phyloP scores from a whole-genome alignment of 495 filamentous ascomycete genomes.

The Echria macrotheca region DNA sequence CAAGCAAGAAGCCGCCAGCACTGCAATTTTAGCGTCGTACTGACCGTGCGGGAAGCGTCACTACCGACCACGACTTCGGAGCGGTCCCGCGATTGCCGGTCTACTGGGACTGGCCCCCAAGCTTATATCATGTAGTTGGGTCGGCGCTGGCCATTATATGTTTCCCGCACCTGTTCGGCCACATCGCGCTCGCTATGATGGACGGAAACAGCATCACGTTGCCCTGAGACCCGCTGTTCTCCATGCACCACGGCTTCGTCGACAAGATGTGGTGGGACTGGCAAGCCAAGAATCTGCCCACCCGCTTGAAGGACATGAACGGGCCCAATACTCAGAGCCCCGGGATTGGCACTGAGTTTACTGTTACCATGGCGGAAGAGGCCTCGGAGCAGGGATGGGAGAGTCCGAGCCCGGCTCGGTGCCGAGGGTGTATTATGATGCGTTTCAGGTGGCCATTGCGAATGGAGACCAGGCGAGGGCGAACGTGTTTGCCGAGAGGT shows the following conservation, averaged over 20 bases:
- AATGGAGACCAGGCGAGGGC: background rate
- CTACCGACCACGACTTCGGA: too few species aligned
- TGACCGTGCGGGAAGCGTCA: too few species aligned
- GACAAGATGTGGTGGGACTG: constrained; percentile 62
- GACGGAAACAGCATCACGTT: constrained; percentile 19
- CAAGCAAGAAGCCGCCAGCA: too few species aligned
- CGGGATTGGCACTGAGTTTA: too few species aligned
- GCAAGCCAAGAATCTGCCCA: constrained; percentile 37
- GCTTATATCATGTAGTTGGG: too few species aligned
- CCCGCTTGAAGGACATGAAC: constrained; percentile 10
- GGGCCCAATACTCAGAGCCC: background rate
- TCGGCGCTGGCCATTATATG: too few species aligned
- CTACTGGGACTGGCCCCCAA: too few species aligned
- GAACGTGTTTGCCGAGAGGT: background rate
- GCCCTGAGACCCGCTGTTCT: constrained; percentile 53
- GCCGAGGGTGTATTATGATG: background rate
- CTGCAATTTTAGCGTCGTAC: too few species aligned
- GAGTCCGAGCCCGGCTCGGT: too few species aligned
- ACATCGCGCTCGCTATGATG: constrained; percentile 19
- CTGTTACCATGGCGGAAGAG: too few species aligned
- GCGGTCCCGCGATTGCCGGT: too few species aligned
- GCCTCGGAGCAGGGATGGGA: too few species aligned
- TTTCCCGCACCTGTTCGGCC: constrained; percentile 13
- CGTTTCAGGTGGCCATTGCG: background rate
- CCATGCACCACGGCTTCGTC: constrained; percentile 58